Evolutionary conservation across 192 early-diverging fungal genomes (phyloP), one percentile per base, ranked within the genome.

Genomic region (Piromyces sp.): DNA sequence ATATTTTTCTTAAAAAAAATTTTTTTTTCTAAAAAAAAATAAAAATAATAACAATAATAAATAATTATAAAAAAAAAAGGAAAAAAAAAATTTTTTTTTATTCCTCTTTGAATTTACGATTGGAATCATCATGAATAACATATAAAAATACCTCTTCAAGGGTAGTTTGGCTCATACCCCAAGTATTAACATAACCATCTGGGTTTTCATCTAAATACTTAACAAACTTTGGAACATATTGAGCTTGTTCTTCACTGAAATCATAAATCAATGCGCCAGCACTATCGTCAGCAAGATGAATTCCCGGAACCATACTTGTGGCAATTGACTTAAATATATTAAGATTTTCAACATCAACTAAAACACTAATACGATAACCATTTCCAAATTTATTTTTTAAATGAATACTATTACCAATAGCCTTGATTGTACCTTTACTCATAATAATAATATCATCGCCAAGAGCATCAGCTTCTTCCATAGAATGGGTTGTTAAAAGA

Each of bases 301-400:
- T 36, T n/a, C 78, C 82, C 22, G 82, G 82, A 30, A 68, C 37
- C 82, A 81, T 80, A 22, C 30, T 78, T 19, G 33, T 29, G 19
- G 33, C 81, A 30, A 82, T 78, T n/a, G 26, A 2, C n/a, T 82
- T 36, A 29, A 78, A 78, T 30, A 9, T 2, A 26, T 30, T n/a
- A 78, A 82, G 17, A 33, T 68, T 17, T n/a, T 68, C 51, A 0
- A 22, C 78, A 30, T 38, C 30, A n/a, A 80, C 82, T 28, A 82
- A 78, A 6, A 82, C 82, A 78, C 36, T 58, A 80, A 95, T 87
- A 22, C 92, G 89, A 84, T 95, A 92, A 16, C 93, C 93, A 14
- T 89, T 87, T 16, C 93, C 93, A 86, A 92, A 94, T 84, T 92
- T 92, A 85, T 87, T 90, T 85, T 93, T 93, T 28, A 93, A 83